A percentile compares a stretch with the other conserved stretches of the same genome.
Evolutionary conservation across 2,329 filamentous ascomycete species (phyloP).

Genomic region (Trichoderma brevicompactum): DNA sequence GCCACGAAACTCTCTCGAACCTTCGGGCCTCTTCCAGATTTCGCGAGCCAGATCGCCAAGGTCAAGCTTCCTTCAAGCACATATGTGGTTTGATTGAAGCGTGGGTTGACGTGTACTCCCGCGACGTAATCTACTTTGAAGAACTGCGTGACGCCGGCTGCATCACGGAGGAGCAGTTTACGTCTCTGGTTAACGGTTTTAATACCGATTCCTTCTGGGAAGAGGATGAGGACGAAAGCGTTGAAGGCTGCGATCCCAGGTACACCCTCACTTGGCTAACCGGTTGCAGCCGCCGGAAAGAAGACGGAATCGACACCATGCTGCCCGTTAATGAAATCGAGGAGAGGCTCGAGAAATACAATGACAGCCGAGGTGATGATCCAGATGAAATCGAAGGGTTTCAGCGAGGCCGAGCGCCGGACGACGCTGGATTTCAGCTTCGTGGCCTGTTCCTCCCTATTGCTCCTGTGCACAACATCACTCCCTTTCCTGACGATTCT

Average conservation of each 20-base stretch:
- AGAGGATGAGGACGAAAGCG: neutral
- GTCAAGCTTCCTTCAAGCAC: constrained; percentile 29
- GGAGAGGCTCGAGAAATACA: neutral
- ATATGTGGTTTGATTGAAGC: constrained; percentile 28
- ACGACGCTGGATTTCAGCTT: constrained; percentile 5
- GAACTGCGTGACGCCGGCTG: constrained; percentile 59
- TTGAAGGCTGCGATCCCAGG: too few relatives aligned
- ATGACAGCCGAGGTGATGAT: neutral
- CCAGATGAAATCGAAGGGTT: neutral
- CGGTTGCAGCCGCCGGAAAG: neutral
- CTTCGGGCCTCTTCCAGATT: constrained; percentile 48
- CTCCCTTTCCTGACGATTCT: neutral
- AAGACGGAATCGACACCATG: neutral
- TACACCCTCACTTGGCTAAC: too few relatives aligned
- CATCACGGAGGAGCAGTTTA: constrained; percentile 65
- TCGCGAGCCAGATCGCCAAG: constrained; percentile 2
- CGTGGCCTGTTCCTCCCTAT: constrained; percentile 16
- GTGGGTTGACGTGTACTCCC: constrained; percentile 39
- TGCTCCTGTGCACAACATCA: constrained; percentile 10
- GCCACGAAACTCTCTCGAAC: constrained; percentile 67
- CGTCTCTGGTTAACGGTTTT: constrained; percentile 59
- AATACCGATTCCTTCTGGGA: constrained; percentile 38
- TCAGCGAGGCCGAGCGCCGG: neutral
- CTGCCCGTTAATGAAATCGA: neutral
- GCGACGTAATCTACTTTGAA: constrained; percentile 55